Base-by-base conservation (phyloP, 805 yeast genomes). In the Ogataea dorogensis region DNA sequence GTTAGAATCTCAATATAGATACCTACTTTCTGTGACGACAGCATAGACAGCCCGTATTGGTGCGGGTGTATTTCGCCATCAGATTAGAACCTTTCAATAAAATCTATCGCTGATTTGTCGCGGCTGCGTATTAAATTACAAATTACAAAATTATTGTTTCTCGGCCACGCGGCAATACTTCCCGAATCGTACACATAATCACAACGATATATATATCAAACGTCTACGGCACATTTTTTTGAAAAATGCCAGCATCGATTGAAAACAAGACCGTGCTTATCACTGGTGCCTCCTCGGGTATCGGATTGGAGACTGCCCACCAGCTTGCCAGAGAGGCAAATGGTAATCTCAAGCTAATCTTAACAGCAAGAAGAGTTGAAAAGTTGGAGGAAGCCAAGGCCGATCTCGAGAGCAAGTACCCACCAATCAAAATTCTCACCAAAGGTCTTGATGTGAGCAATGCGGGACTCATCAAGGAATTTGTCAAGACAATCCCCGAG, bases 361-460 rank as follows among this genome's bases (percentile, higher is more conserved):
- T 87, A 16, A 72, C 88, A 3, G 95, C 96, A 3, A 77, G 96
- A 63, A 79, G 95, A 64, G 46, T 70, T 24, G 86, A 79, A 5
- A 76, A 76, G 42, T 61, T 86, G 33, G 63, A 71, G 17, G 66
- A 61, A 10, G 58, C 81, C 37, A 67, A 78, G 43, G 51, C 53
- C 20, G 71, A 71, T 29, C 67, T 85, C 38, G 63, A 58, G 28
- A 26, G 47, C 4, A 54, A 71, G 30, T 84, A 67, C 55, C 74
- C 82, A 7, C 43, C 56, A 3, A 63, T 77, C 38, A 53, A 67
- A 41, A 70, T 76, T 8, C 61, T 63, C 38, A 59, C 73, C 20
- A 67, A 69, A 17, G 48, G 64, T 39, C 65, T 86, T 29, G 91
- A 81, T 52, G 77, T 83, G 18, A 69, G 78, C 36, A 63, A 71